Base-by-base conservation (phyloP, 2,329 filamentous ascomycete genomes). In the Escovopsis weberi region DNA sequence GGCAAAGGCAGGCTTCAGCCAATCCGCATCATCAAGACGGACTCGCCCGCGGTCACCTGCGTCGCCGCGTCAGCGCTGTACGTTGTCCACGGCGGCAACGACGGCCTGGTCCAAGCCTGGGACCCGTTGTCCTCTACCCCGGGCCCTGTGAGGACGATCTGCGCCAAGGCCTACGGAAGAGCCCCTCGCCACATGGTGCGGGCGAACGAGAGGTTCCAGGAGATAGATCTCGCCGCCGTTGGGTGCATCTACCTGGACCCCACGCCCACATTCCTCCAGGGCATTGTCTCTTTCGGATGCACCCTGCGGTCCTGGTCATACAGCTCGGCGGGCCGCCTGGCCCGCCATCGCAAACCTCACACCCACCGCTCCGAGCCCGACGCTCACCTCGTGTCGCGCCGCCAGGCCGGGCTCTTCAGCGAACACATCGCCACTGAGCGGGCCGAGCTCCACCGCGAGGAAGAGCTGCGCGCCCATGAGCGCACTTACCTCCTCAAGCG, bases 101-200 rank as follows among this genome's bases (percentile, higher is more conserved):
- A 98, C 61, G 89, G 91, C 1, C 74, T 96, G 3, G 89, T 94
- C 4, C 91, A 96, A 59, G 85, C 87, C 6, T 98, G 91, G 91
- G 91, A 98, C 64, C 85, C 84, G n/a, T 67, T 98, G 38, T 85
- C 81, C 1, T 96, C 89, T 2, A 82, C 74, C 0, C 62, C 72
- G 15, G 78, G 81, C 18, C 85, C 91, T 0, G 74, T 96, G 41
- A 78, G 87, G 34, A 96, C 87, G 0, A 69, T 98, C 42, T 88
- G 94, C 56, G 85, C 86, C 3, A 79, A 83, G 12, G 87, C 89
- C 50, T 84, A 84, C 2, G 81, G 83, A 7, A 79, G 86, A 26
- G 82, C 88, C 40, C 83, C 88, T 48, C 84, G 88, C 44, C 78
- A 87, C 48, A 65, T 78, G 51, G 59, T 69, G 36, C 58, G 70